phyloP scores from a whole-genome alignment of 768 basidiomycete species.

The Mycena floridula region DNA sequence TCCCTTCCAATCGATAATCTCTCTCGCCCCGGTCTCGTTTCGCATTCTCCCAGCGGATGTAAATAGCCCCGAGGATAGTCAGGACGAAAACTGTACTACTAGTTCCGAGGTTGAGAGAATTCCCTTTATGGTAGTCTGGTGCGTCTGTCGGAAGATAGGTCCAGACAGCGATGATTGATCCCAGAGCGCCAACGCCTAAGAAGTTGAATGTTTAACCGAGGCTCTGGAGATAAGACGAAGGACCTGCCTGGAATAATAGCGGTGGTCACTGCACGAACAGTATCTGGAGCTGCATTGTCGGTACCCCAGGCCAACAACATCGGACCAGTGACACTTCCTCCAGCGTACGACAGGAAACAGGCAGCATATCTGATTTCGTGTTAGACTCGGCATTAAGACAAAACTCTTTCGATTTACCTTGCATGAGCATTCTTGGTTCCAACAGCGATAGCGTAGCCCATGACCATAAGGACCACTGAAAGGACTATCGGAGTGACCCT shows the following conservation, averaged over 20 bases:
- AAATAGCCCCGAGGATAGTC: slow-evolving; percentile 23
- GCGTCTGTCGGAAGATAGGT: slow-evolving; percentile 40
- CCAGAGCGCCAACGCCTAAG: slow-evolving; percentile 25
- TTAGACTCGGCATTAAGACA: neutral
- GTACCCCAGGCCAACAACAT: slow-evolving; percentile 40
- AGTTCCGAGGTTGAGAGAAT: slow-evolving; percentile 37
- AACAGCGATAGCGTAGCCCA: slow-evolving; percentile 38
- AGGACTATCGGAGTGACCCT: slow-evolving; percentile 28
- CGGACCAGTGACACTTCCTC: slow-evolving; percentile 32
- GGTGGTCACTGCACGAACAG: slow-evolving; percentile 37
- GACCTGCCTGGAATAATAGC: slow-evolving; percentile 35
- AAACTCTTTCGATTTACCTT: slow-evolving; percentile 7
- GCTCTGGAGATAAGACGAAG: too few species aligned
- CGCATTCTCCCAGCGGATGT: slow-evolving; percentile 35
- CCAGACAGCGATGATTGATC: slow-evolving; percentile 24
- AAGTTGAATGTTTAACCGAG: too few species aligned
- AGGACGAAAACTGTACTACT: slow-evolving; percentile 25
- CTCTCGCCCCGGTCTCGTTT: slow-evolving; percentile 37
- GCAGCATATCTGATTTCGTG: slow-evolving; percentile 32
- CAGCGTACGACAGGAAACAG: slow-evolving; percentile 37
- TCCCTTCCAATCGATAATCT: slow-evolving; percentile 33
- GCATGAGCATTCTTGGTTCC: slow-evolving; percentile 35
- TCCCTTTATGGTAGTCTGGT: slow-evolving; percentile 40
- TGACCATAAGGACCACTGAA: slow-evolving; percentile 30
- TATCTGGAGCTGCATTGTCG: slow-evolving; percentile 45